Percentiles rank a stretch among this genome's conserved stretches.
Evolutionary conservation across 495 filamentous ascomycete genomes (phyloP).

Genomic region (Penicillium antarcticum): DNA sequence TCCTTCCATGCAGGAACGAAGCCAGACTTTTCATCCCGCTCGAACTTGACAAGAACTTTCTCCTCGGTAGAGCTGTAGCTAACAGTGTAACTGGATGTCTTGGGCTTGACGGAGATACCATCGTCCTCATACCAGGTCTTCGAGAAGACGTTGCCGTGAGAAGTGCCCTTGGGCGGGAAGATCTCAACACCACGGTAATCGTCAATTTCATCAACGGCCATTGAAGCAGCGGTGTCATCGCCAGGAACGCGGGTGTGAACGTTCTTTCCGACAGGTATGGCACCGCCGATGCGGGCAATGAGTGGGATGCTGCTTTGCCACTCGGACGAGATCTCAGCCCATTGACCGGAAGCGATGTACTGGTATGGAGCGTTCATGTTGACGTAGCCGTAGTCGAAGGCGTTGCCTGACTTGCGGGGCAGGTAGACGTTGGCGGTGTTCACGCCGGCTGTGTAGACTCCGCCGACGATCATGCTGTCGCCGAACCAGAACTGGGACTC

Average conservation of each 20-base stretch:
- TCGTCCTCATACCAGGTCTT: slow-evolving; percentile 64
- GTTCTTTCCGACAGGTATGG: slow-evolving; percentile 55
- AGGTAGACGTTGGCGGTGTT: slow-evolving; percentile 56
- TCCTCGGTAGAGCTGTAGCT: slow-evolving; percentile 43
- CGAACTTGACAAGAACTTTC: slow-evolving; percentile 39
- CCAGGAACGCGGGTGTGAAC: slow-evolving; percentile 54
- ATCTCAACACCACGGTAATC: slow-evolving; percentile 62
- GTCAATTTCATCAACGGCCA: slow-evolving; percentile 51
- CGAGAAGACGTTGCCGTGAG: slow-evolving; percentile 34
- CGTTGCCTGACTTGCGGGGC: slow-evolving; percentile 39
- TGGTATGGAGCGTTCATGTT: slow-evolving; percentile 61
- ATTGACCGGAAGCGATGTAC: slow-evolving; percentile 55
- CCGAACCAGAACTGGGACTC: slow-evolving; percentile 72
- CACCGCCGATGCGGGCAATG: slow-evolving; percentile 58
- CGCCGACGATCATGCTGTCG: slow-evolving; percentile 60
- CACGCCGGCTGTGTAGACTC: slow-evolving; percentile 59
- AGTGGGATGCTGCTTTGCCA: slow-evolving; percentile 61
- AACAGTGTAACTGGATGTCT: slow-evolving; percentile 41
- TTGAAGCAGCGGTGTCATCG: slow-evolving; percentile 50
- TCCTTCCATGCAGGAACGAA: slow-evolving; percentile 52
- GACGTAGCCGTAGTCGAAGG: slow-evolving; percentile 53
- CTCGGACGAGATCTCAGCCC: slow-evolving; percentile 54
- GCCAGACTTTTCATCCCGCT: slow-evolving; percentile 31
- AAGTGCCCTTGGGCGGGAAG: slow-evolving; percentile 50
- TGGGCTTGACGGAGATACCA: slow-evolving; percentile 48